Base-by-base conservation (phyloP, 1,139 yeast species). In the Sugiyamaella xylanicola region DNA sequence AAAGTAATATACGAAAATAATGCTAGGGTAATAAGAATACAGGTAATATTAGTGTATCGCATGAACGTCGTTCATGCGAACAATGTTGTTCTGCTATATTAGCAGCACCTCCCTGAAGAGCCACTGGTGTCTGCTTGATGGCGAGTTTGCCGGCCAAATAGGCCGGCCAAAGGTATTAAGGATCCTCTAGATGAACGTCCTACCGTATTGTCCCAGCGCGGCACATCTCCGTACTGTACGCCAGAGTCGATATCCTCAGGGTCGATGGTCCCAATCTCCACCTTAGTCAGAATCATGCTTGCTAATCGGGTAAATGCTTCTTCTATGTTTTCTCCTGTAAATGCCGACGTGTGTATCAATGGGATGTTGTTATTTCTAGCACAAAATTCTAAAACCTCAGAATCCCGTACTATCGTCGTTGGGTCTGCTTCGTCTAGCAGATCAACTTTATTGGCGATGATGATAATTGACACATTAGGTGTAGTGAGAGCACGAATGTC, bases 311-410 rank as follows among this genome's bases (percentile, higher is more conserved):
- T 80, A 63, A 85, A 85, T 9, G 84, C 80, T 58, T 81, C 84
- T 59, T 80, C 82, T 15, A 85, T 83, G 19, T 85, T 84, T 58
- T 78, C 80, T 11, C 87, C 87, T 0, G 84, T 77, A 51, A 81
- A 71, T 1, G 89, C 85, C 20, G 86, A 75, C 4, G 75, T 66
- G 29, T 67, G 62, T 11, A 77, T 60, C 42, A 74, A 67, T 37
- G 76, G 74, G 17, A 77, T 65, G 37, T 68, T 67, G 32, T 67
- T 65, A 51, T 71, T 51, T 58, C 63, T 60, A 43, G 61, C 57
- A 51, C 74, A 68, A 56, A 74, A 69, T 50, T 68, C 66, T 36
- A 65, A 60, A 7, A 73, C 74, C 54, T 75, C 76, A 11, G 69
- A 67, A 22, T 67, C 68, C 2, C 70, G 61, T 13, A 75, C 75